Evolutionary conservation across 345 rosid species (phyloP), one percentile per base, ranked within the genome.

Genomic region (Brassica incana): DNA sequence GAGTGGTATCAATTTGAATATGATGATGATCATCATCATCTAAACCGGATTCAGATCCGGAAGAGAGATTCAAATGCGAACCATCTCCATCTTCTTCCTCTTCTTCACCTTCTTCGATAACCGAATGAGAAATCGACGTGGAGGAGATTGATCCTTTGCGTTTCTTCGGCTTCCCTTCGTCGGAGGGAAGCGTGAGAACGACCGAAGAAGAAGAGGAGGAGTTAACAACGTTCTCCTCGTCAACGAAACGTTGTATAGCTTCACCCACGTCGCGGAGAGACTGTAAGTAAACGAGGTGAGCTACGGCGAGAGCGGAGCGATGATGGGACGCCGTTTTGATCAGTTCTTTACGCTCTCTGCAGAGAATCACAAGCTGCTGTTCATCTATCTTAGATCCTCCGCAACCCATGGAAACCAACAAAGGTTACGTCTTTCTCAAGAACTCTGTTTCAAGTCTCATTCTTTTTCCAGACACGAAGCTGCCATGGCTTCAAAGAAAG

Each of bases 341-440:
- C 1, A 85, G 82, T 16, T 92, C 87, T 65, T 88, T 92, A 0
- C 99, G 85, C 75, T 95, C 83, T 36, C 89, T 85, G 67, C 99
- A 95, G 74, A 90, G 94, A 11, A 82, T 83, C 67, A 95, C 97
- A 11, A 95, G 84, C 25, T 87, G 87, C 65, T 86, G 84, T 61
- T 92, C 85, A 71, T 92, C 99, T 9, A 86, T 80, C 70, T 95
- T 95, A 77, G 99, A 95, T 60, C 85, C 94, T 81, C 94, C 95
- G 67, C 99, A 95, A 84, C 99, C 99, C 99, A 95, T 93, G 20
- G 40, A 14, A 5, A 50, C 56, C 18, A 14, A 18, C 18, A 18
- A 18, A 18, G 18, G 18, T 18, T 18, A 18, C 18, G 18, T 18
- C 56, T 50, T 50, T 50, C 6, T 50, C 56, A 50, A 14, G 18